These are phyloP conservation scores for Aquilaria agallochum DNA, from an alignment of 441 rosid genomes.

Conservation along the genomic window DNA sequence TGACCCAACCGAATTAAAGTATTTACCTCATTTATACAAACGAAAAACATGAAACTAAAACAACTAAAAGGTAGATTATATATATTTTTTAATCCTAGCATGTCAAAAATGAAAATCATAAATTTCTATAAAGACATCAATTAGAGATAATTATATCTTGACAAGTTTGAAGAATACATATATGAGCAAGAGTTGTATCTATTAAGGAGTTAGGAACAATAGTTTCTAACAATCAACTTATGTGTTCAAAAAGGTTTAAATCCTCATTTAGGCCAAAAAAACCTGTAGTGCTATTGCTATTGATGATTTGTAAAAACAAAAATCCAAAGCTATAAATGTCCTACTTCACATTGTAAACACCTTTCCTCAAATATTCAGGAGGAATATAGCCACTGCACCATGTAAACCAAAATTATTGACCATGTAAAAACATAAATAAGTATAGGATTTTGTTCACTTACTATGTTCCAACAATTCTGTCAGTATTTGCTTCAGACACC, in stretches of 20 bases:
- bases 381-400: constrained; percentile 30
- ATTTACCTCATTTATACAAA: too few species aligned
- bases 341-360: constrained; percentile 25
- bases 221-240: constrained; percentile 6
- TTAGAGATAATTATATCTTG: too few species aligned
- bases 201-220: not conserved
- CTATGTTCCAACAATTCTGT: constrained; percentile 28
- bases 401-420: not conserved
- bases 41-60: too few species aligned
- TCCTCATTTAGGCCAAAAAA: constrained; percentile 7
- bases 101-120: too few species aligned
- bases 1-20: too few species aligned
- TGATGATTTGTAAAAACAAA: constrained; percentile 26
- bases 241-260: constrained; percentile 16
- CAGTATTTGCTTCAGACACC: constrained; percentile 23
- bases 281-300: constrained; percentile 22
- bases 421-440: not conserved
- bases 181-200: too few species aligned
- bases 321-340: constrained; percentile 35
- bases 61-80: too few species aligned
- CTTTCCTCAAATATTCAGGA: constrained; percentile 25
- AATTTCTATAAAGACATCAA: not conserved
- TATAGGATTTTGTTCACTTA: constrained; percentile 11
- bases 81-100: too few species aligned
- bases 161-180: too few species aligned